Base-by-base conservation (phyloP, 495 filamentous ascomycete genomes). In the Aspergillus indologenus region DNA sequence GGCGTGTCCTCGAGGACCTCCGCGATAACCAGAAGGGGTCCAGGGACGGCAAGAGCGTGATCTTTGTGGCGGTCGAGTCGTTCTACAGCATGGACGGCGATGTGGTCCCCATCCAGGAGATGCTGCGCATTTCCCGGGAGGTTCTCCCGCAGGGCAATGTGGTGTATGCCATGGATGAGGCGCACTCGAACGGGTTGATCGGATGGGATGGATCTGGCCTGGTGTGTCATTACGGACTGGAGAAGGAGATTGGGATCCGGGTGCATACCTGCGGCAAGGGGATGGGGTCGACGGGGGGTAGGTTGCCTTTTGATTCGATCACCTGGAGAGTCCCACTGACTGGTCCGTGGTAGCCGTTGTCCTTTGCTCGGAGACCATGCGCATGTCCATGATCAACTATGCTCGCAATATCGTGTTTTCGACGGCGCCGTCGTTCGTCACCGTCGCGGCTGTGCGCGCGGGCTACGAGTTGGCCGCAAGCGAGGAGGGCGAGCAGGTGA, bases 61-160 rank as follows among this genome's bases (percentile, higher is more conserved):
- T 68, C 17, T 82, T 90, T 62, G 73, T 90, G 23, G 82, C 82
- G 1, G 75, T 89, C 0, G 87, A 90, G 64, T 73, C 76, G 9
- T 65, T 88, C 19, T 90, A 90, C 66, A 86, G 82, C 58, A 90
- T 90, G 87, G 85, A 89, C 62, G 87, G 87, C 5, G 85, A 89
- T 66, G 59, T 84, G 1, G 76, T 74, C 11, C 84, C 83, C 0
- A 65, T 89, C 17, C 47, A 58, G 9, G 67, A 81, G n/a, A 73
- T 89, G 47, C 72, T 85, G 5, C 62, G 71, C 5, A 51, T 73
- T 1, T 76, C 83, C 0, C 74, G 87, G 46, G 63, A 63, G 12
- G 51, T 77, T 1, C 70, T 88, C 1, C 82, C 81, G 5, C 52
- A 48, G 1, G 68, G 71, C 14, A 85, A 85, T 61, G 82, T 78